phyloP scores from a whole-genome alignment of 1,139 yeast species.

The Zhuliangozyma blackwelliae region DNA sequence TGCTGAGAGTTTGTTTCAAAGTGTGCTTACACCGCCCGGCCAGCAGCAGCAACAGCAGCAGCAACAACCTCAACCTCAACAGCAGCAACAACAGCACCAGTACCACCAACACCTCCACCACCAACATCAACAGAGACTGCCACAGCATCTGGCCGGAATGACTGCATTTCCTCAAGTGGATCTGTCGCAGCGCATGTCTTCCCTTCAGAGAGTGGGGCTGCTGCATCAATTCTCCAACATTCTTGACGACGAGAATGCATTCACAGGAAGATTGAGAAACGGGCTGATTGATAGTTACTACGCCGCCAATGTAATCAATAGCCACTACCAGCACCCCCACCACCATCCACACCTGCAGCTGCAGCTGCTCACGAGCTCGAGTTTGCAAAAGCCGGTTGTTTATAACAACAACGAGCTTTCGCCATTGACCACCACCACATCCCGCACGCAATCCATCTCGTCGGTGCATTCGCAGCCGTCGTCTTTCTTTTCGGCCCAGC shows the following conservation, averaged over 20 bases:
- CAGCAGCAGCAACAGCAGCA: conserved; percentile 1
- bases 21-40: no score
- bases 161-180: conserved; percentile 2
- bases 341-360: background rate
- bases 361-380: conserved; percentile 4
- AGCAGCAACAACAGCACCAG: background rate
- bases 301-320: conserved; percentile 12
- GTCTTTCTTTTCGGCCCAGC: conserved; percentile 45
- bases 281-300: conserved; percentile 16
- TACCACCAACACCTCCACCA: background rate
- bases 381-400: conserved; percentile 1
- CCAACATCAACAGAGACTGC: background rate
- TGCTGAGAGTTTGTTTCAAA: no score
- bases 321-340: conserved; percentile 4
- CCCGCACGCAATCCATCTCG: conserved; percentile 39
- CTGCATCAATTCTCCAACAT: background rate
- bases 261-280: conserved; percentile 12
- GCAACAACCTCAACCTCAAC: background rate
- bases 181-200: conserved; percentile 10
- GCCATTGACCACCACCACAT: conserved; percentile 45
- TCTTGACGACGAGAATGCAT: no score
- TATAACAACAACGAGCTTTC: conserved; percentile 26
- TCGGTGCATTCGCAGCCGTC: conserved; percentile 44
- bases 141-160: background rate
- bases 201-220: conserved; percentile 8